These are phyloP conservation scores for Nitzschia sp. DNA, from an alignment of 108 stramenopile genomes.

Conservation along the genomic window DNA sequence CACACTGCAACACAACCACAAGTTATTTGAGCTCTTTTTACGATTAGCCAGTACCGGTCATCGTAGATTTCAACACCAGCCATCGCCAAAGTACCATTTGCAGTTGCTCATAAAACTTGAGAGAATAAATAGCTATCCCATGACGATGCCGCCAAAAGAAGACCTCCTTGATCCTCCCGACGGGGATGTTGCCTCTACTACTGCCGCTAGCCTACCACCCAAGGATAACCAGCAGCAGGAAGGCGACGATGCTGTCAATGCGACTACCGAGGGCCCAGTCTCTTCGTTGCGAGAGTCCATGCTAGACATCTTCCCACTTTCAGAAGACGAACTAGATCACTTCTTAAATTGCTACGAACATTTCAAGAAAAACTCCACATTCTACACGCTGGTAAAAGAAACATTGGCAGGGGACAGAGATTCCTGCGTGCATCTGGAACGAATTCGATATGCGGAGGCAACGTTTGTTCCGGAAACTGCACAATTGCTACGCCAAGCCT, in stretches of 20 bases:
- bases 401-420: background rate
- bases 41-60: no score
- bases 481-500: background rate
- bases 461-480: background rate
- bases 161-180: no score
- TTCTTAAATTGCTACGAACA: background rate
- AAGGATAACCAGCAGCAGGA: no score
- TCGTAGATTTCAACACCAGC: no score
- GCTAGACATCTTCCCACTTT: conserved; percentile 3
- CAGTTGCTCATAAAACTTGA: no score
- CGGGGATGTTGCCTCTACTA: background rate
- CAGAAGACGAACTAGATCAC: background rate
- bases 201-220: no score
- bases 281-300: background rate
- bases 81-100: no score
- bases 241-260: no score
- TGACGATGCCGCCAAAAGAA: background rate
- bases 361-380: background rate
- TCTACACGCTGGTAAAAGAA: background rate
- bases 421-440: background rate
- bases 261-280: no score
- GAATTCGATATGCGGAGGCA: background rate
- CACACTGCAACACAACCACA: no score
- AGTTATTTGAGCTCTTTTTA: no score
- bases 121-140: no score